A percentile compares a stretch with the other conserved stretches of the same genome.
These are phyloP conservation scores for Citrus hindsii DNA, from an alignment of 345 rosid species.

Conservation along the genomic window DNA sequence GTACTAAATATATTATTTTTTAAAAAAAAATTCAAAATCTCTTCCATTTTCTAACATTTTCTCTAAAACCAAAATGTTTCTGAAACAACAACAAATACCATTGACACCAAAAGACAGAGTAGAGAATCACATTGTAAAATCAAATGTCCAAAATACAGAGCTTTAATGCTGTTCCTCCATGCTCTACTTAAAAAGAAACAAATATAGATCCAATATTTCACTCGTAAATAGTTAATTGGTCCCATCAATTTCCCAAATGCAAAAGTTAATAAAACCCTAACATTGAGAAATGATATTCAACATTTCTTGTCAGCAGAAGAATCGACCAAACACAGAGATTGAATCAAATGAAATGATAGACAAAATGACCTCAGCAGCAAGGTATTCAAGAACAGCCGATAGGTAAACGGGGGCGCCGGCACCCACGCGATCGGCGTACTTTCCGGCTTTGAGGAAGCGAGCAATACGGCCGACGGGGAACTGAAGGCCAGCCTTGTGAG, in stretches of 20 bases:
- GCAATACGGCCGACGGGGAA: constrained; percentile 81
- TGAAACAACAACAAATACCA: no score
- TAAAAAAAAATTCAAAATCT: background rate
- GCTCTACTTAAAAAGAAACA: no score
- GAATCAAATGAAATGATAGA: background rate
- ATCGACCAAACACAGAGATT: background rate
- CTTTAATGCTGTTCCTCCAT: no score
- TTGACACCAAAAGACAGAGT: no score
- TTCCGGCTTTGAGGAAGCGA: constrained; percentile 62
- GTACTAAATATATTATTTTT: no score
- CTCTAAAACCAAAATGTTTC: background rate
- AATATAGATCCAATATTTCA: background rate
- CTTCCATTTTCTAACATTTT: background rate
- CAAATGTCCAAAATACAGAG: no score
- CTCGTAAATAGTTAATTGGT: no score
- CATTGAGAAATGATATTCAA: background rate
- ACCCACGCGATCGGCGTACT: constrained; percentile 73
- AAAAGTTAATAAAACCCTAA: background rate
- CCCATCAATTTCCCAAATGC: background rate
- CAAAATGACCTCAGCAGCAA: constrained; percentile 64
- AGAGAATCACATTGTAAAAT: no score
- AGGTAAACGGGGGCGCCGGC: constrained; percentile 75
- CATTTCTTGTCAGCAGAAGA: background rate
- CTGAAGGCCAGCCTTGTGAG: constrained; percentile 67
- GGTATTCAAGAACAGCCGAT: constrained; percentile 77